Evolutionary conservation across 1,284 basidiomycete species (phyloP).

Genomic region (Leccinum subrobustum): DNA sequence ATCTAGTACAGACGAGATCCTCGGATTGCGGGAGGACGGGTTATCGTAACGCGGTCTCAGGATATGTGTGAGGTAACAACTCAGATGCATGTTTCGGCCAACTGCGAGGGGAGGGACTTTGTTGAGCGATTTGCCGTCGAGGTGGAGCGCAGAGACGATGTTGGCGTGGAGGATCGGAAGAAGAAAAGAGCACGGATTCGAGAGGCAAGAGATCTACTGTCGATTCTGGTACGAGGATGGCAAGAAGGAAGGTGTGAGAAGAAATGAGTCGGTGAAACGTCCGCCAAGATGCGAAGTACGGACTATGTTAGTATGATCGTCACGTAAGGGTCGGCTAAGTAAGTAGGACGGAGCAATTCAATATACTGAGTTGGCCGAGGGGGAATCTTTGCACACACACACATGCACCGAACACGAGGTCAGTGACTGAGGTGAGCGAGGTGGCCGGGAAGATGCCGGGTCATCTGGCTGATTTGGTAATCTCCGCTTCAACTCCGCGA

Average conservation of each 20-base stretch:
- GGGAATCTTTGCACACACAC: conserved; percentile 8
- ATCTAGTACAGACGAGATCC: conserved; percentile 12
- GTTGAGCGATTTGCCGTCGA: conserved; percentile 3
- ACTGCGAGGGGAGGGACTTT: background rate
- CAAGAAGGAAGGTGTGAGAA: conserved; percentile 17
- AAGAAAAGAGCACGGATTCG: conserved; percentile 8
- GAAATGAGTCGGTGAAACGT: conserved; percentile 4
- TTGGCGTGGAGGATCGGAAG: conserved; percentile 18
- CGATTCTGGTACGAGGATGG: background rate
- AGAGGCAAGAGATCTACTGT: background rate
- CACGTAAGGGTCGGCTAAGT: background rate
- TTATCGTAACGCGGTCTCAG: conserved; percentile 1
- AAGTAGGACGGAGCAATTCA: background rate
- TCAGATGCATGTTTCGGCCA: conserved; percentile 13
- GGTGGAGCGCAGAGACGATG: background rate
- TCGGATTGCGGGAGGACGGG: conserved; percentile 20
- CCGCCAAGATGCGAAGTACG: conserved; percentile 1
- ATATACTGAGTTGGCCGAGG: conserved; percentile 3
- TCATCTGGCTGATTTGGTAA: background rate
- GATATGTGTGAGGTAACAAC: conserved; percentile 1
- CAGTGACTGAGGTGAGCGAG: conserved; percentile 8
- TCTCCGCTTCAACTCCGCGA: conserved; percentile 32
- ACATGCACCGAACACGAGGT: conserved; percentile 19
- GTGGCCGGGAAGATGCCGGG: conserved; percentile 15
- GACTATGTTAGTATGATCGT: background rate